Evolutionary conservation across 345 rosid species (phyloP).

Genomic region (Citrus sp.): DNA sequence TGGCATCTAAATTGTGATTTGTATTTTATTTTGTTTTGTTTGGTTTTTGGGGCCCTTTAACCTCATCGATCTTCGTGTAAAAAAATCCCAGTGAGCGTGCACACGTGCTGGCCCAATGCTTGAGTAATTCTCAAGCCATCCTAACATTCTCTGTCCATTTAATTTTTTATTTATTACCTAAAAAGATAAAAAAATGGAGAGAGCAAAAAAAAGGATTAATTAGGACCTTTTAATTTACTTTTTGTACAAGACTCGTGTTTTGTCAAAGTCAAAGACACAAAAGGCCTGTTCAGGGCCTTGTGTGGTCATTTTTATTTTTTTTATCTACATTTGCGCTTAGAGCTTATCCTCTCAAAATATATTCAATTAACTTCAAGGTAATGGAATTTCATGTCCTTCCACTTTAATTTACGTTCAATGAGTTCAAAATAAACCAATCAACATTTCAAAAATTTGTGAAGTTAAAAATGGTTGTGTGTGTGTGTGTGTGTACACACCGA

Average conservation of each 20-base stretch:
- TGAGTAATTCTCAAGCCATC: conserved; percentile 61
- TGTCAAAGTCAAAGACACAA: conserved; percentile 38
- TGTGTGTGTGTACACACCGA: too few species aligned
- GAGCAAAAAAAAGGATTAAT: neutral
- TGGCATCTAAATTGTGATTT: conserved; percentile 24
- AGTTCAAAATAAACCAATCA: neutral
- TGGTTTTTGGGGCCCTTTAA: neutral
- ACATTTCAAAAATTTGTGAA: neutral
- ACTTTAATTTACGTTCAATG: neutral
- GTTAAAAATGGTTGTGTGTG: too few species aligned
- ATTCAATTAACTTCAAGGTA: neutral
- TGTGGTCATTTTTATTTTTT: neutral
- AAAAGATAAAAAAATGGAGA: neutral
- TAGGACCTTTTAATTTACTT: neutral
- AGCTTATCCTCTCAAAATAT: neutral
- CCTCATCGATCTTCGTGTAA: conserved; percentile 8
- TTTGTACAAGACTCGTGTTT: conserved; percentile 26
- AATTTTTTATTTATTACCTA: neutral
- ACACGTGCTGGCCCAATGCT: conserved; percentile 33
- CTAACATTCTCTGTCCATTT: conserved; percentile 45
- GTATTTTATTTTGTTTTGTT: neutral
- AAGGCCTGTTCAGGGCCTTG: neutral
- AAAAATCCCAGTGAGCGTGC: conserved; percentile 27
- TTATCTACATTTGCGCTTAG: neutral
- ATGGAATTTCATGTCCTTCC: neutral